Conservation (phyloP, 208 protist species). For the Blechomonas ayalai region DNA sequence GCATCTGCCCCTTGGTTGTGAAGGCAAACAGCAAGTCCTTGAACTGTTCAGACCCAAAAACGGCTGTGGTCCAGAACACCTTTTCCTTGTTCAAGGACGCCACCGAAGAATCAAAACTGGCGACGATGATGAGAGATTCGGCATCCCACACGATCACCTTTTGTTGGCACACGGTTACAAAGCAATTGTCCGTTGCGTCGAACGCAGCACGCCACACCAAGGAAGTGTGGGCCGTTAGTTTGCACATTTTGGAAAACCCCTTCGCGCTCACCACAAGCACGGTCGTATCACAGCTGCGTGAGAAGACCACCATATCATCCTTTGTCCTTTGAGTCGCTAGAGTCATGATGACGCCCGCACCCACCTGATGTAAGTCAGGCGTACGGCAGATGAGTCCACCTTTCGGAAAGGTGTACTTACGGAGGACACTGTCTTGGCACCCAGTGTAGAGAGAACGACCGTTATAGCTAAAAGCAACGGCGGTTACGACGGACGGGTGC, state of each 20-base stretch:
- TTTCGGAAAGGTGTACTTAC: conserved; percentile 29
- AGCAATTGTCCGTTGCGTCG: conserved; percentile 23
- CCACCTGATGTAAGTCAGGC: conserved; percentile 6
- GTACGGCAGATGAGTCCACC: conserved; percentile 13
- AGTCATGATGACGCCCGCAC: conserved; percentile 33
- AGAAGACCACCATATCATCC: conserved; percentile 32
- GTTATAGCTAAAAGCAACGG: conserved; percentile 37
- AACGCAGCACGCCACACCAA: conserved; percentile 44
- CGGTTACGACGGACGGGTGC: conserved; percentile 54
- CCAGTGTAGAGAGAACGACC: conserved; percentile 47
- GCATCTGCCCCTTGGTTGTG: conserved; percentile 21
- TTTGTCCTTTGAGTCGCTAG: conserved; percentile 38
- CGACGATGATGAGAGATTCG: conserved; percentile 11
- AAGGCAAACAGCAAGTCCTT: conserved; percentile 31
- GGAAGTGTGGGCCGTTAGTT: conserved; percentile 34
- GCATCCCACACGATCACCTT: conserved; percentile 44
- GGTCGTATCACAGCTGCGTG: conserved; percentile 32
- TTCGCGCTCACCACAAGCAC: conserved; percentile 30
- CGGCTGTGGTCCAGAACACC: conserved; percentile 36
- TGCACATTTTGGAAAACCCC: conserved; percentile 11
- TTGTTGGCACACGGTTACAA: conserved; percentile 48
- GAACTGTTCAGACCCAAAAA: conserved; percentile 21
- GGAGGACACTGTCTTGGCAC: conserved; percentile 50
- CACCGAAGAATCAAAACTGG: conserved; percentile 14
- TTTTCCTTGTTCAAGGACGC: not conserved